Base-by-base conservation (phyloP, 306 rosid genomes). In the Quercus bicolor region DNA sequence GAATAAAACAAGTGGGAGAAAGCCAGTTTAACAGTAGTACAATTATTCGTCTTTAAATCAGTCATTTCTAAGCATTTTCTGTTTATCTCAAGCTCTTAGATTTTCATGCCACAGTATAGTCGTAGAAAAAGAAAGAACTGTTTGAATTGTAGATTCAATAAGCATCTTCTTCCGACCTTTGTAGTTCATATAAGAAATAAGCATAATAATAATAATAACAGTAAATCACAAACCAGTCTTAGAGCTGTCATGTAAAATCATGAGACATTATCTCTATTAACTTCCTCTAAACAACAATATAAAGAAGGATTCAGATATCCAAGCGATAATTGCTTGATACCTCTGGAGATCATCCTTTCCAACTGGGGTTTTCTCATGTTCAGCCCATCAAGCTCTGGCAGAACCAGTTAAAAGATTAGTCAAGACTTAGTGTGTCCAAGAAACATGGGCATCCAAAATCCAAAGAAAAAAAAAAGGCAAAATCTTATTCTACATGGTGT, bases 1-100 rank as follows among this genome's bases (percentile, higher is more conserved):
- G 65, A 26, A 75, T 56, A 51, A 68, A 14, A 71, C 31, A 52
- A 81, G 48, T 5, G 23, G 59, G 81, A 80, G 83, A 31, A 72
- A 31, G 77, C 76, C 83, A 80, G 59, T 73, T 26, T 40, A 77
- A 43, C 73, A 66, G 76, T 51, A 66, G 51, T 61, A 69, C 82
- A 74, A 65, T 78, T 70, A 78, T 85, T 77, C 52, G 15, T 40
- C 54, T 8, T 62, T 60, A 57, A 59, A 51, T 48, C 34, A 5
- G 34, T 52, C 31, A 19, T 66, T 53, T 64, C 33, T 29, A 64
- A 31, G 70, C 70, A 64, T 15, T 64, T 28, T 29, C 43, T 28
- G 70, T 64, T 64, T 64, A 64, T 64, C 70, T 64, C 43, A 64
- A 64, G 13, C 43, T 68, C 62, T 23, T 6, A 18, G 34, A 15